Evolutionary conservation across 1,139 yeast genomes (phyloP), one percentile per base, ranked within the genome.

Genomic region (Suhomyces chickasaworum): DNA sequence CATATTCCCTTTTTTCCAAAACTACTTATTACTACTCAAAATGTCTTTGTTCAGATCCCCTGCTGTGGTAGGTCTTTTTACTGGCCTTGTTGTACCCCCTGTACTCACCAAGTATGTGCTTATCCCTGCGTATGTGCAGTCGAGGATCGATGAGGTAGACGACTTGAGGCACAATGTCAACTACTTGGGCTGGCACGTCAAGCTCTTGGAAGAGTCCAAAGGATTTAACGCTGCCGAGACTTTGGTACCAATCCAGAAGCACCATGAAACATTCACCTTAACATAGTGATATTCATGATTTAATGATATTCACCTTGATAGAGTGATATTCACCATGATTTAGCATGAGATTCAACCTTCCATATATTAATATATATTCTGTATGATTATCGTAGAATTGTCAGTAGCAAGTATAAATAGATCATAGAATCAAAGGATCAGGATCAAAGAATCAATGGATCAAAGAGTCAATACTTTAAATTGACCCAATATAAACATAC

Each of bases 151-250:
- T 35, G 75, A 71, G 47, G 63, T 71, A 20, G 68, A 69, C 45
- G 53, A 56, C 22, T 56, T 71, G 34, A 67, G 65, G 46, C 65
- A 68, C 49, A 68, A 65, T 46, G 39, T 71, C 48, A 75, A 71
- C 47, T 59, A 59, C 46, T 60, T 70, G 13, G 75, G 75, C n/a
- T 71, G 75, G 75, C 61, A 68, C 31, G 67, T 71, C 3, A 59
- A 75, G 29, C 59, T 58, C 42, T 47, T 69, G 50, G 70, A 71
- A 45, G 73, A 71, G 50, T 54, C 55, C 4, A 55, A 48, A 37
- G 75, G 75, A 7, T 50, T 57, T 12, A 54, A 55, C 18, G 65
- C 55, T 23, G 66, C 65, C 2, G 72, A 69, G 5, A 47, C 64
- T 22, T 69, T 68, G 48, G 59, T 59, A 12, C 77, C 77, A 8